A percentile compares a stretch with the other conserved stretches of the same genome.
Evolutionary conservation across 2,329 filamentous ascomycete species (phyloP).

Genomic region (Colletotrichum agaves): DNA sequence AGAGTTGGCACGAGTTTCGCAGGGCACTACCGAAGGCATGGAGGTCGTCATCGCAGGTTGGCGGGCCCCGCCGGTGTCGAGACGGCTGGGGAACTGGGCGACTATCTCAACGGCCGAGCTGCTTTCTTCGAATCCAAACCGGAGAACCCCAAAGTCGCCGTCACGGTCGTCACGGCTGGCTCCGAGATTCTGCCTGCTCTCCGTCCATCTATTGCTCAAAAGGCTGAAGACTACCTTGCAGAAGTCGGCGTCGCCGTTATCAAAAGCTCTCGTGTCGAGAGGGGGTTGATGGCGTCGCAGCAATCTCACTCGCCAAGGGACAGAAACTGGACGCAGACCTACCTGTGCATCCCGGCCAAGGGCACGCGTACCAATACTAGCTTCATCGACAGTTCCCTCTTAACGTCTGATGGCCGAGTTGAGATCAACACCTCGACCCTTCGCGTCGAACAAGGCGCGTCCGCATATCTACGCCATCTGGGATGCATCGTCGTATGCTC

Average conservation of each 20-base stretch:
- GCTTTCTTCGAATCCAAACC: slow-evolving; percentile 49
- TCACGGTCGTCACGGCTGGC: slow-evolving; percentile 56
- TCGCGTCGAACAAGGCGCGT: slow-evolving; percentile 47
- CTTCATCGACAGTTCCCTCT: slow-evolving; percentile 48
- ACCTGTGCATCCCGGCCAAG: slow-evolving; percentile 60
- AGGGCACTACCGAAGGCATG: slow-evolving; percentile 51
- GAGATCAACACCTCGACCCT: slow-evolving; percentile 50
- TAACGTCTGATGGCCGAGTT: slow-evolving; percentile 50
- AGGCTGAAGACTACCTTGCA: slow-evolving; percentile 54
- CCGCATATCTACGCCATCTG: slow-evolving; percentile 58
- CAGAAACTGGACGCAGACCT: slow-evolving; percentile 54
- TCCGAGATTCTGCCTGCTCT: slow-evolving; percentile 54
- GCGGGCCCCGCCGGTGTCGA: slow-evolving; percentile 63
- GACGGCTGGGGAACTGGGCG: slow-evolving; percentile 61
- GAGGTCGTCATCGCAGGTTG: slow-evolving; percentile 60
- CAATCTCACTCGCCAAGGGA: slow-evolving; percentile 52
- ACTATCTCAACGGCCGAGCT: slow-evolving; percentile 59
- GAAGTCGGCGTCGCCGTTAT: slow-evolving; percentile 59
- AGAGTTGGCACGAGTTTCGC: slow-evolving; percentile 53
- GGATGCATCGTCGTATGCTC: slow-evolving; percentile 53
- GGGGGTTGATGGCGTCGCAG: slow-evolving; percentile 43
- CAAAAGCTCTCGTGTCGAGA: slow-evolving; percentile 51
- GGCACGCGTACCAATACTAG: slow-evolving; percentile 54
- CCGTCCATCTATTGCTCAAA: slow-evolving; percentile 49
- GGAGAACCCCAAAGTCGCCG: slow-evolving; percentile 50